A percentile compares a stretch with the other conserved stretches of the same genome.
Evolutionary conservation across 225 moss, liverwort and hornwort species (phyloP).

Genomic region (Antitrichia curtipendula): DNA sequence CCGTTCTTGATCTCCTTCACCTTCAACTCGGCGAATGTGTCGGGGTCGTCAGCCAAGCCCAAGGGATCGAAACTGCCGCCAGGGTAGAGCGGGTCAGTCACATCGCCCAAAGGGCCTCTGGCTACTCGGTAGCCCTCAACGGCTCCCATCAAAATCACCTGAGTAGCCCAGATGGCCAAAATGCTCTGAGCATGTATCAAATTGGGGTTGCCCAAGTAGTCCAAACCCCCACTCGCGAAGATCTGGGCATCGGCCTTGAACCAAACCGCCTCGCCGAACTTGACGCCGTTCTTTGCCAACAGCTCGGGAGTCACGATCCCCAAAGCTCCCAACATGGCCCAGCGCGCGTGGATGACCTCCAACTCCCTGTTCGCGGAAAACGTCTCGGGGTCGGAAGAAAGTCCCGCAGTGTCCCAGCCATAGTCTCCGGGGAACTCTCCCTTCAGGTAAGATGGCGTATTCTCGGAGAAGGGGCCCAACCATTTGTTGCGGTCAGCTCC

Average conservation of each 20-base stretch:
- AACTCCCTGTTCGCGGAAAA: not conserved
- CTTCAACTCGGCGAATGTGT: not conserved
- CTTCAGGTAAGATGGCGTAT: not conserved
- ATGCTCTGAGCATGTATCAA: conserved; percentile 1
- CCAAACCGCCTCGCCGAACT: not conserved
- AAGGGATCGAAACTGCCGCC: conserved; percentile 3
- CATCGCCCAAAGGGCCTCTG: not conserved
- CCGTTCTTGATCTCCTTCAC: conserved; percentile 5
- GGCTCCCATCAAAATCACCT: conserved; percentile 1
- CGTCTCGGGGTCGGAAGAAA: not conserved
- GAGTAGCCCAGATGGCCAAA: not conserved
- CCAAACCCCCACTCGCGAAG: not conserved
- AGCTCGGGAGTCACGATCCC: not conserved
- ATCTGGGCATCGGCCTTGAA: not conserved
- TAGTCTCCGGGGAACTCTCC: not conserved
- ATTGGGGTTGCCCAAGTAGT: not conserved
- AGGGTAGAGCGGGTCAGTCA: conserved; percentile 7
- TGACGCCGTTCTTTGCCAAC: not conserved
- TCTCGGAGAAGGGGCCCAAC: not conserved
- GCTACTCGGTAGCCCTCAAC: not conserved
- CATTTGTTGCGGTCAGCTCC: not conserved
- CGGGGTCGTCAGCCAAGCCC: conserved; percentile 2
- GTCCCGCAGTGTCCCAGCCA: not conserved
- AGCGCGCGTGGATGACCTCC: not conserved
- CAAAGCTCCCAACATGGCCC: not conserved